Percentiles rank a stretch among this genome's conserved stretches.
These are phyloP conservation scores for Thyridium curvatum DNA, from an alignment of 2,329 filamentous ascomycete species.

Conservation along the genomic window DNA sequence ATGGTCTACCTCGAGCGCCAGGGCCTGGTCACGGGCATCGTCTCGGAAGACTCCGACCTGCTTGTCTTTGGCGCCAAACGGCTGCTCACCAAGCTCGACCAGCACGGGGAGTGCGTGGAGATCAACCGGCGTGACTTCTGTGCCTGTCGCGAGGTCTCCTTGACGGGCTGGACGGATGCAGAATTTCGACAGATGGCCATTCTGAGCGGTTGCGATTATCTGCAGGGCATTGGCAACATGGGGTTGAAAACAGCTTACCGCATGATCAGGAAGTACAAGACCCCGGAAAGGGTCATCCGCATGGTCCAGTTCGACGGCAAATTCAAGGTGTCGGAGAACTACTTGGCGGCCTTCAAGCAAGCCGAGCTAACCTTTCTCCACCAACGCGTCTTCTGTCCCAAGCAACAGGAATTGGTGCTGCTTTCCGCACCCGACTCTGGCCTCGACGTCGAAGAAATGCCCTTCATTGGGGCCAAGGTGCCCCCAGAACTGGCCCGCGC, in stretches of 20 bases:
- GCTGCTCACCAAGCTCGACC: slow-evolving; percentile 87
- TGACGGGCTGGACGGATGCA: slow-evolving; percentile 85
- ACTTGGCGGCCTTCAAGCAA: slow-evolving; percentile 73
- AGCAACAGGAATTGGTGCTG: slow-evolving; percentile 63
- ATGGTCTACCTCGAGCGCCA: slow-evolving; percentile 87
- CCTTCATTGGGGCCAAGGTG: slow-evolving; percentile 73
- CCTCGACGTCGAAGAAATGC: slow-evolving; percentile 62
- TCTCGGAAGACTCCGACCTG: slow-evolving; percentile 95
- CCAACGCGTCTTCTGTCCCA: slow-evolving; percentile 89
- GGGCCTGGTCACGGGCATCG: slow-evolving; percentile 77
- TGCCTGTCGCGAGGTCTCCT: slow-evolving; percentile 77
- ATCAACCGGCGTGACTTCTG: slow-evolving; percentile 86
- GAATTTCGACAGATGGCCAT: slow-evolving; percentile 97
- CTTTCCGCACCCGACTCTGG: slow-evolving; percentile 61
- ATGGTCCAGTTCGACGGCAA: slow-evolving; percentile 88
- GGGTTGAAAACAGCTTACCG: slow-evolving; percentile 92
- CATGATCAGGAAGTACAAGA: slow-evolving; percentile 84
- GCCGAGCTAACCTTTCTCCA: slow-evolving; percentile 91
- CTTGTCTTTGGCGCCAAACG: slow-evolving; percentile 91
- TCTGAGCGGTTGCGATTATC: slow-evolving; percentile 91
- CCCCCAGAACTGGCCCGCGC: slow-evolving; percentile 62
- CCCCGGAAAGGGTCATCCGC: slow-evolving; percentile 72
- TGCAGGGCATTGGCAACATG: slow-evolving; percentile 77
- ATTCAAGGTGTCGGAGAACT: slow-evolving; percentile 71
- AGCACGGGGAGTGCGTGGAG: slow-evolving; percentile 88